Evolutionary conservation across 139 green algal species (phyloP), one percentile per base, ranked within the genome.

Genomic region (Tetradesmus obliquus): DNA sequence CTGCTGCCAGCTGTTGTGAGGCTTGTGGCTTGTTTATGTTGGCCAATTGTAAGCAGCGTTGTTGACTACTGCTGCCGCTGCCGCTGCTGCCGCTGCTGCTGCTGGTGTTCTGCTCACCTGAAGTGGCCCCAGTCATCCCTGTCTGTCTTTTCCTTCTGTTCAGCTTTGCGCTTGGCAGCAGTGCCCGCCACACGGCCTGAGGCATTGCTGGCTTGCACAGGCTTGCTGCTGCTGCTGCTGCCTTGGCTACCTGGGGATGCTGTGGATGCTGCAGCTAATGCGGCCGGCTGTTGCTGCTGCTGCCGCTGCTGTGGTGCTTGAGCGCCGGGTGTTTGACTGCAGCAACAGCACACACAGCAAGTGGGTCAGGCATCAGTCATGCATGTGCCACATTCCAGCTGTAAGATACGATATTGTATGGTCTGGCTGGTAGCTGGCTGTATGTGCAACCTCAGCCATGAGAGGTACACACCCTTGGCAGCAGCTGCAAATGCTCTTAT

Each of bases 111-210:
- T 72, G 60, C 51, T 1, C 80, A 87, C 82, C 55, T 72, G 20
- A 87, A 87, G 55, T 87, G 82, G 4, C 82, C 82, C 82, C 82
- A 87, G 62, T 87, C 82, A 22, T 87, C 82, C 24, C 24, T 71
- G 24, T n/a, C 19, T 53, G 19, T 72, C 82, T 87, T 87, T 45
- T 60, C 22, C 32, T 13, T 3, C 9, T 20, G 5, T 8, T 86
- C 19, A 15, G 3, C 80, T 12, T 54, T n/a, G 13, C 80, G 45
- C 45, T 22, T 57, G 45, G 7, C 19, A 15, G 62, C 62, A 72
- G 62, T 22, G 60, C 60, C 60, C 60, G 9, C 5, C 60, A 3
- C 60, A 1, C 15, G 60, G 60, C 8, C 60, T 10, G 17, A 71
- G n/a, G n/a, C 60, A 71, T 71, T 74, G 66, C 66, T 24, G 15